phyloP scores from a whole-genome alignment of 2,329 filamentous ascomycete species.

The Cytospora piceae region DNA sequence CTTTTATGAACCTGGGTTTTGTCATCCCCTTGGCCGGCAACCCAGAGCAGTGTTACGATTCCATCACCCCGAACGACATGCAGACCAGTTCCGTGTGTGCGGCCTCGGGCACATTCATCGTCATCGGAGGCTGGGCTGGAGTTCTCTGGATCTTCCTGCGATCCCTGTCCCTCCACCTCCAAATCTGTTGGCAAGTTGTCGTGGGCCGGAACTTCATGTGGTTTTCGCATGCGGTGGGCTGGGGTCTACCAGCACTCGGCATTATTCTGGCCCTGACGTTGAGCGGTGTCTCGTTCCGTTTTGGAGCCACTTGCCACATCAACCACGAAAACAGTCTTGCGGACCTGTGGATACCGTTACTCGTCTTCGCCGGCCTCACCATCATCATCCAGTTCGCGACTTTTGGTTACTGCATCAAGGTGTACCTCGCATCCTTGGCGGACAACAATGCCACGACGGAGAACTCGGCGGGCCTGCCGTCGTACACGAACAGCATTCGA shows the following conservation, averaged over 20 bases:
- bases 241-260: constrained; percentile 79
- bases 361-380: constrained; percentile 76
- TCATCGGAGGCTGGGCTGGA: constrained; percentile 82
- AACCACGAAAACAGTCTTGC: constrained; percentile 84
- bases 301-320: constrained; percentile 90
- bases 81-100: constrained; percentile 79
- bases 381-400: constrained; percentile 83
- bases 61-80: constrained; percentile 95
- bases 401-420: constrained; percentile 90
- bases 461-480: constrained; percentile 68
- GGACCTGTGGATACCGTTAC: constrained; percentile 87
- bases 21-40: constrained; percentile 81
- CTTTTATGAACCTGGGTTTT: constrained; percentile 85
- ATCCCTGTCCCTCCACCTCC: constrained; percentile 88
- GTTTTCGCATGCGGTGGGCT: constrained; percentile 76
- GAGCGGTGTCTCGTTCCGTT: constrained; percentile 92
- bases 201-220: constrained; percentile 91
- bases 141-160: constrained; percentile 92
- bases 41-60: constrained; percentile 82
- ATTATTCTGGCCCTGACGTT: constrained; percentile 77
- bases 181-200: constrained; percentile 96
- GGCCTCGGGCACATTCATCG: constrained; percentile 81
- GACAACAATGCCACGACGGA: constrained; percentile 74
- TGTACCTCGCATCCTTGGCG: constrained; percentile 83
- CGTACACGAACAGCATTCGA: constrained; percentile 74